These are phyloP conservation scores for Apiotrichum akiyoshidainum DNA, from an alignment of 1,284 basidiomycete genomes.

Conservation along the genomic window DNA sequence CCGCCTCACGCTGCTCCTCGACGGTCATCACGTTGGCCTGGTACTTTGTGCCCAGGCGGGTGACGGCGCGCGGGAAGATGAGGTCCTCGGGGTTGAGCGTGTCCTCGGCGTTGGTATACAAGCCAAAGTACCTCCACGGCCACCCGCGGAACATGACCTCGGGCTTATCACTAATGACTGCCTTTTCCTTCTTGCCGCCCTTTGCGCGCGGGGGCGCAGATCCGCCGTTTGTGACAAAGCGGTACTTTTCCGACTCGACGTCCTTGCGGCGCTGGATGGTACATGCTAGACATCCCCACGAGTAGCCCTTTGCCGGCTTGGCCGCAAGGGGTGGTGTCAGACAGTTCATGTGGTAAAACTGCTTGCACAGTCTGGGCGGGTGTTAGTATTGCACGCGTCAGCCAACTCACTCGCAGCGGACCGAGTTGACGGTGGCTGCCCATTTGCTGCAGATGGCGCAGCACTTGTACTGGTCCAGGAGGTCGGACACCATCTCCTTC, in stretches of 20 bases:
- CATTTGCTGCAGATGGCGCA: slow-evolving; percentile 84
- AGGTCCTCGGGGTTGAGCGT: slow-evolving; percentile 90
- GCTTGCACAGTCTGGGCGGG: slow-evolving; percentile 67
- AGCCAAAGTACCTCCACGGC: slow-evolving; percentile 94
- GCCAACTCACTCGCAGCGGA: slow-evolving; percentile 70
- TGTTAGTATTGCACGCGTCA: neutral
- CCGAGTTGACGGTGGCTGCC: slow-evolving; percentile 73
- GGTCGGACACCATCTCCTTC: slow-evolving; percentile 83
- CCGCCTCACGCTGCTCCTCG: slow-evolving; percentile 43
- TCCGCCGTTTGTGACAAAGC: slow-evolving; percentile 55
- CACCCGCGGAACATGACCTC: slow-evolving; percentile 67
- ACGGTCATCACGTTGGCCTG: slow-evolving; percentile 60
- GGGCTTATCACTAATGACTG: slow-evolving; percentile 60
- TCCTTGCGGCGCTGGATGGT: slow-evolving; percentile 82
- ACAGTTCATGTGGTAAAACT: slow-evolving; percentile 92
- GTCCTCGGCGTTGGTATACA: slow-evolving; percentile 86
- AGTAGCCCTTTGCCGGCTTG: slow-evolving; percentile 94
- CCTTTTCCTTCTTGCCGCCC: slow-evolving; percentile 64
- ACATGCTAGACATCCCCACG: slow-evolving; percentile 95
- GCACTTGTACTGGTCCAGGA: slow-evolving; percentile 78
- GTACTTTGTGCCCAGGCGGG: slow-evolving; percentile 79
- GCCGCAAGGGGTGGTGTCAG: slow-evolving; percentile 88
- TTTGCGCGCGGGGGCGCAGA: slow-evolving; percentile 55
- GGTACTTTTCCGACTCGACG: slow-evolving; percentile 67
- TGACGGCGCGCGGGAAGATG: slow-evolving; percentile 87